Evolutionary conservation across 768 basidiomycete species (phyloP), one percentile per base, ranked within the genome.

Genomic region (Agrocybe praecox): DNA sequence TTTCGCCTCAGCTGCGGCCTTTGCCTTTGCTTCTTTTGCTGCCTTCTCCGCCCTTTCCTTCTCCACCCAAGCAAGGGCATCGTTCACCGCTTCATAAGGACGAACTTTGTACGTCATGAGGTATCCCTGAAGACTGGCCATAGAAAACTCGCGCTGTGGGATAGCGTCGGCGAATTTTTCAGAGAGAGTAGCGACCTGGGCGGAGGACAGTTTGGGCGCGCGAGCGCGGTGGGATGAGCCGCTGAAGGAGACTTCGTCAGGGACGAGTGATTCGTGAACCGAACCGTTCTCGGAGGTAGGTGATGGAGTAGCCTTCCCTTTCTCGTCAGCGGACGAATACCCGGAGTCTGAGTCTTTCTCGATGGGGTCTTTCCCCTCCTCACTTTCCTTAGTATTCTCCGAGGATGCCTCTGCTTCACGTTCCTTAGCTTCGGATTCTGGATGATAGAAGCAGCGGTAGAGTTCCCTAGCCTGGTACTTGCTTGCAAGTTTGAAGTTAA

Each of bases 401-500:
- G 21, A n/a, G 5, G 21, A 8, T 17, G 63, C 53, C 15, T 72
- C 70, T 8, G 44, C 57, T 4, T 69, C 64, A 7, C 59, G 60
- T 36, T 71, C 65, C 19, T 67, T 62, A 9, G 56, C 63, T 11
- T 72, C 65, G 9, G 64, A 60, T 24, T 70, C 60, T 7, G 85
- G 84, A 15, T 84, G 72, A 65, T 86, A 93, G 73, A 93, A 93
- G 53, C 80, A 76, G 29, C 74, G 79, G 69, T 85, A 93, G 7
- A 93, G 74, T 63, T 86, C 83, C 33, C 70, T 70, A 2, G 85
- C 86, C 61, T 92, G 90, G 71, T 80, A 84, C 56, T 73, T 79
- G 66, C 86, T 89, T 14, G 91, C 87, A n/a, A 85, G 77, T 64
- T 82, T 82, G 72, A 92, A 92, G 65, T 91, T 86, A 55, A 93